These are phyloP conservation scores for Kwoniella botswanensis DNA, from an alignment of 768 basidiomycete species.

Conservation along the genomic window DNA sequence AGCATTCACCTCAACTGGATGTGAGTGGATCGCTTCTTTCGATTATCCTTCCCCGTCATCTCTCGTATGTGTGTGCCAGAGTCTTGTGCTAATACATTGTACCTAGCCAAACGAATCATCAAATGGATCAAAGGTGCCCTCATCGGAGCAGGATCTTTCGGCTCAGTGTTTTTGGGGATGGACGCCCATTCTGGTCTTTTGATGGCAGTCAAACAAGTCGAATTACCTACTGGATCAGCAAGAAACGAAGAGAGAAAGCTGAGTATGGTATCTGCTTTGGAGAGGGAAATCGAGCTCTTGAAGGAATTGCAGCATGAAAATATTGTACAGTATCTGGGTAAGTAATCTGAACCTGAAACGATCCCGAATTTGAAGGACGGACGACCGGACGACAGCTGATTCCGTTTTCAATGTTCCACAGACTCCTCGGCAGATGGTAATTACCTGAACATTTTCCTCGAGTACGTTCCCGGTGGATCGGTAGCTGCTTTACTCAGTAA, in stretches of 20 bases:
- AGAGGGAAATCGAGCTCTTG: conserved; percentile 92
- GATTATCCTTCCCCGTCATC: neutral
- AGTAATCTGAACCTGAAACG: conserved; percentile 51
- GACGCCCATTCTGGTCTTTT: conserved; percentile 85
- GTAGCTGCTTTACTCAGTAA: conserved; percentile 84
- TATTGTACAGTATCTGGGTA: conserved; percentile 96
- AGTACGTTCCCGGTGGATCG: conserved; percentile 95
- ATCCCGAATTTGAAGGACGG: neutral
- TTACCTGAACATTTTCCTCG: conserved; percentile 91
- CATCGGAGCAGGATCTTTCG: conserved; percentile 92
- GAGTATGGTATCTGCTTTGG: conserved; percentile 88
- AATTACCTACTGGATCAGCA: conserved; percentile 79
- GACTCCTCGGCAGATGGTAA: conserved; percentile 93
- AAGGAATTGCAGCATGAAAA: conserved; percentile 96
- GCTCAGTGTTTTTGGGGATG: conserved; percentile 94
- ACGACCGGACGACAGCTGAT: neutral
- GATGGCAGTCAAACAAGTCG: conserved; percentile 98
- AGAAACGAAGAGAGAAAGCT: conserved; percentile 91
- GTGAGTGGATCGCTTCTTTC: conserved; percentile 53
- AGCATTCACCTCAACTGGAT: conserved; percentile 66
- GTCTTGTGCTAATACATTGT: neutral
- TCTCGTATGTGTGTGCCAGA: neutral
- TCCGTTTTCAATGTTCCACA: conserved; percentile 53
- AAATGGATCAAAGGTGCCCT: conserved; percentile 98
- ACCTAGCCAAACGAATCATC: conserved; percentile 65